These are phyloP conservation scores for Pontederia crassipes DNA, from an alignment of 176 grass and related monocot genomes.

Conservation along the genomic window DNA sequence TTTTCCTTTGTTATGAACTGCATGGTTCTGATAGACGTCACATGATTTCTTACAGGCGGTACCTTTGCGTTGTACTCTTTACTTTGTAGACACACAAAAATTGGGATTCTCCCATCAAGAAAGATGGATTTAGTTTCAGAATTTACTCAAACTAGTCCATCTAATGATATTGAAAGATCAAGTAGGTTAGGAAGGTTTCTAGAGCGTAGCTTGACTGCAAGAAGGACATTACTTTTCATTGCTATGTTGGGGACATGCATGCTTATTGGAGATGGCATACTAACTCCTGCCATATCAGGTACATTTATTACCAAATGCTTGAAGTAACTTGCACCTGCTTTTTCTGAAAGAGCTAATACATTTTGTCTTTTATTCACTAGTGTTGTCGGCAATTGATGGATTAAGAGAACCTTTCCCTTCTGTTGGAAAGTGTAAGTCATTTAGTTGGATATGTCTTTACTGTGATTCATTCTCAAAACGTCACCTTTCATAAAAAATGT, in stretches of 20 bases:
- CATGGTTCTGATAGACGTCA: too few relatives aligned
- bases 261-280: slow-evolving; percentile 84
- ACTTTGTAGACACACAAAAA: slow-evolving; percentile 57
- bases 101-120: slow-evolving; percentile 68
- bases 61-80: slow-evolving; percentile 80
- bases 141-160: slow-evolving; percentile 12
- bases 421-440: slow-evolving; percentile 45
- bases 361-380: slow-evolving; percentile 16
- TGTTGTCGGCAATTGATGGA: slow-evolving; percentile 69
- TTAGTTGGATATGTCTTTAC: background rate
- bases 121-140: slow-evolving; percentile 29
- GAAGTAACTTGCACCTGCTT: background rate
- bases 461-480: background rate
- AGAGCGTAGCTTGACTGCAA: slow-evolving; percentile 48
- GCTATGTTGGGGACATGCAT: slow-evolving; percentile 76
- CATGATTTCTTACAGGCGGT: slow-evolving; percentile 35
- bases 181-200: slow-evolving; percentile 55
- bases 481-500: slow-evolving; percentile 10
- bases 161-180: slow-evolving; percentile 16
- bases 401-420: slow-evolving; percentile 48
- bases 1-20: too few relatives aligned
- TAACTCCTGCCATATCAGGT: slow-evolving; percentile 88
- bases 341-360: too few relatives aligned
- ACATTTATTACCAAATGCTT: background rate
- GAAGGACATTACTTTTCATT: slow-evolving; percentile 64